Conservation (phyloP, 78 protist species). For the Polysphondylium violaceum region DNA sequence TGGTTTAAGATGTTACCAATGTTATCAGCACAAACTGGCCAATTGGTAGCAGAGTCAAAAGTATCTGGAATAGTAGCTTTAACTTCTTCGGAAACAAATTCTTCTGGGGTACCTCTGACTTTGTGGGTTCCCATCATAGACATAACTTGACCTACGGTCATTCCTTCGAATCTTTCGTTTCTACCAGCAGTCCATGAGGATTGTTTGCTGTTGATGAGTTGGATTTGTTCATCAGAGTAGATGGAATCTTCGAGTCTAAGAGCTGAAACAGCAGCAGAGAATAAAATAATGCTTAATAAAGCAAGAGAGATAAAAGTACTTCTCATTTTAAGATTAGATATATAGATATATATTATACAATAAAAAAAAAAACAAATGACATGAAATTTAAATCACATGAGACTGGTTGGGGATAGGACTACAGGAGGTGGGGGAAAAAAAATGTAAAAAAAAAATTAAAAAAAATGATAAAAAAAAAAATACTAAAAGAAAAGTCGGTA, state of each 20-base stretch:
- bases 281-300: background rate
- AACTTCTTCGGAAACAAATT: background rate
- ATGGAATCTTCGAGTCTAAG: background rate
- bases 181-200: constrained; percentile 67
- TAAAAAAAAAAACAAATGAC: no score
- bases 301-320: background rate
- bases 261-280: background rate
- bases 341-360: no score
- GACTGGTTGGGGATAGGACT: no score
- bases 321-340: no score
- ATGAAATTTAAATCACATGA: no score
- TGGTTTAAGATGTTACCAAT: constrained; percentile 48
- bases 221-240: constrained; percentile 22
- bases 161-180: constrained; percentile 58
- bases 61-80: constrained; percentile 6
- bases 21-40: constrained; percentile 48
- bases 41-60: constrained; percentile 35
- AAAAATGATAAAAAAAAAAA: no score
- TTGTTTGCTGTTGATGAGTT: background rate
- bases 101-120: background rate
- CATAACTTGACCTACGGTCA: constrained; percentile 18
- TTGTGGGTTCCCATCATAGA: constrained; percentile 55
- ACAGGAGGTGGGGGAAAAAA: no score
- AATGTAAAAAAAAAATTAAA: no score
- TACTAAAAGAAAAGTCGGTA: no score